Percentiles rank a stretch among this genome's conserved stretches.
phyloP scores from a whole-genome alignment of 2,329 filamentous ascomycete species.

The Neopestalotiopsis clavispora region DNA sequence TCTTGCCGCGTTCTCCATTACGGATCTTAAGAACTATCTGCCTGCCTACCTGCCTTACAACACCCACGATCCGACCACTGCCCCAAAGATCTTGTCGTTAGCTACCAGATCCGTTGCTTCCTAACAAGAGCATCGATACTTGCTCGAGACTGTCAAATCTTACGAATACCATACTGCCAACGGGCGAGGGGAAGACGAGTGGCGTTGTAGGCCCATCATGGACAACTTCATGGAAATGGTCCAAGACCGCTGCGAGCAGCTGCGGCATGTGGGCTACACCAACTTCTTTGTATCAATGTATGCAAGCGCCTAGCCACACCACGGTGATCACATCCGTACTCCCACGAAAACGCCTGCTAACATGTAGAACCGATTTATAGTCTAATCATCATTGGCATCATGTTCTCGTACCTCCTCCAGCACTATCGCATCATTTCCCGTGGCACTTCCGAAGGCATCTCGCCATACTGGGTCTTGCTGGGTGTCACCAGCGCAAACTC shows the following conservation, averaged over 20 bases:
- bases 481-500: constrained; percentile 88
- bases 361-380: constrained; percentile 36
- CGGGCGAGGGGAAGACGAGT: neutral
- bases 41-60: neutral
- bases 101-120: neutral
- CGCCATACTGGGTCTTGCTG: constrained; percentile 93
- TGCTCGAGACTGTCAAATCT: neutral
- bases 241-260: constrained; percentile 52
- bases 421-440: constrained; percentile 89
- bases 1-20: neutral
- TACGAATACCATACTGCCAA: neutral
- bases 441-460: constrained; percentile 90
- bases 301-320: neutral
- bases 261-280: constrained; percentile 57
- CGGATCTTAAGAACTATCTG: neutral
- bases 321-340: no score
- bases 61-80: neutral
- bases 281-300: constrained; percentile 63
- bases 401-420: constrained; percentile 93
- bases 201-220: constrained; percentile 30
- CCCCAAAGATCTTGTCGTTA: neutral
- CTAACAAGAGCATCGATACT: neutral
- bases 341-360: constrained; percentile 26
- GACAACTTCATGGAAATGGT: constrained; percentile 31
- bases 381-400: constrained; percentile 83